phyloP scores from a whole-genome alignment of 2,329 filamentous ascomycete genomes.

The Cordyceps javanica region DNA sequence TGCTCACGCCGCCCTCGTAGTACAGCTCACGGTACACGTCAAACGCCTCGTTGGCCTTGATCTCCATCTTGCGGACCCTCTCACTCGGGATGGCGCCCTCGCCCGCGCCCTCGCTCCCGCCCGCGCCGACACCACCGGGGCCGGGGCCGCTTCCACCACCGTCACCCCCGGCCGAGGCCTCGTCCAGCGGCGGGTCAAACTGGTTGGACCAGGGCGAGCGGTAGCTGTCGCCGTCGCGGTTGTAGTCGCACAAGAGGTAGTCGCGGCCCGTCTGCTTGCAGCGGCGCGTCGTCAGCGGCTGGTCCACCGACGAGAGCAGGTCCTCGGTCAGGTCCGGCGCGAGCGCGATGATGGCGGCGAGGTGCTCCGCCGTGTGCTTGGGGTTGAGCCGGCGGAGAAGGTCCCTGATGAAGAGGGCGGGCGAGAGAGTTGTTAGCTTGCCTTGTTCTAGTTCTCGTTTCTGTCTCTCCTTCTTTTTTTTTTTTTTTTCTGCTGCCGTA shows the following conservation, averaged over 20 bases:
- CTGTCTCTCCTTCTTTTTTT: too few relatives aligned
- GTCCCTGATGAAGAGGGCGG: conserved; percentile 57
- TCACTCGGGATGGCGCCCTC: conserved; percentile 88
- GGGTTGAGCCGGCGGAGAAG: conserved; percentile 97
- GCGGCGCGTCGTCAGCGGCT: conserved; percentile 79
- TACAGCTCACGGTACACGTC: conserved; percentile 96
- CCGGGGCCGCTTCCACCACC: conserved; percentile 39
- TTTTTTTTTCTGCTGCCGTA: too few relatives aligned
- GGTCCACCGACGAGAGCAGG: conserved; percentile 94
- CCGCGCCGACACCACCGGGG: conserved; percentile 43
- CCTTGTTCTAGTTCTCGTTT: too few relatives aligned
- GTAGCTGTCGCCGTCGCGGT: conserved; percentile 96
- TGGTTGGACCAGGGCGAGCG: conserved; percentile 98
- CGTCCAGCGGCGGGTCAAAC: conserved; percentile 84
- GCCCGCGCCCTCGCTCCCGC: conserved; percentile 52
- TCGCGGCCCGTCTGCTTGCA: conserved; percentile 87
- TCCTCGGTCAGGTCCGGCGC: conserved; percentile 93
- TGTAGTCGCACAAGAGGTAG: conserved; percentile 99
- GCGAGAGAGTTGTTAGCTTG: too few relatives aligned
- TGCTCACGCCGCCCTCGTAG: conserved; percentile 92
- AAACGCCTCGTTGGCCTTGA: conserved; percentile 91
- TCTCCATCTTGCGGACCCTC: conserved; percentile 85
- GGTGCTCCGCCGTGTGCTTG: conserved; percentile 81
- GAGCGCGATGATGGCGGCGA: conserved; percentile 80
- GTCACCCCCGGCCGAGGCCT: too few relatives aligned